phyloP scores from a whole-genome alignment of 495 filamentous ascomycete genomes.

The Podospora bellae-mahoneyi region DNA sequence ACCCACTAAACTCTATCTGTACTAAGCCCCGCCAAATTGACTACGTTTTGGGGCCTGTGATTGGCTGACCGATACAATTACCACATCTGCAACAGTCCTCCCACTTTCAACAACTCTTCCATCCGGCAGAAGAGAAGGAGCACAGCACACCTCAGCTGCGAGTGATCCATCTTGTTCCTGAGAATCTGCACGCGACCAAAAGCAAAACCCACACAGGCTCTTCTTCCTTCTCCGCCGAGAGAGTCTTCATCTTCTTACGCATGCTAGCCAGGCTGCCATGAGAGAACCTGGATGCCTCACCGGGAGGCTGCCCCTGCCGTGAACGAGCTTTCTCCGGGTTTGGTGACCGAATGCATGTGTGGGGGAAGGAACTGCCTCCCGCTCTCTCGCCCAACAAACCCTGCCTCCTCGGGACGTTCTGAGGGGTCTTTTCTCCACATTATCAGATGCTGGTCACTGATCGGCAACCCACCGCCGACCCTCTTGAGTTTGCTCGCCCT shows the following conservation, averaged over 20 bases:
- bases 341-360: conserved; percentile 8
- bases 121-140: background rate
- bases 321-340: conserved; percentile 3
- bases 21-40: background rate
- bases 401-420: background rate
- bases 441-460: conserved; percentile 4
- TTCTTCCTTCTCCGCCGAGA: too few relatives aligned
- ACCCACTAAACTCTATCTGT: conserved; percentile 9
- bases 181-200: background rate
- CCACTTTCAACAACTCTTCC: conserved; percentile 6
- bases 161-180: background rate
- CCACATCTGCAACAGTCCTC: conserved; percentile 17
- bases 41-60: background rate
- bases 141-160: background rate
- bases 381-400: background rate
- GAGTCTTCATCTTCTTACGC: too few relatives aligned
- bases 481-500: background rate
- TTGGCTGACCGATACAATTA: conserved; percentile 2
- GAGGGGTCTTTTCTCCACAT: conserved; percentile 11
- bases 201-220: background rate
- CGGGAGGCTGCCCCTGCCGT: background rate
- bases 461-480: conserved; percentile 13
- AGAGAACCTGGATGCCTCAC: background rate
- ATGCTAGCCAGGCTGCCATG: background rate
- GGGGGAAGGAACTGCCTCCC: background rate